Evolutionary conservation across 1,284 basidiomycete species (phyloP).

Genomic region (Prillingera fragicola): DNA sequence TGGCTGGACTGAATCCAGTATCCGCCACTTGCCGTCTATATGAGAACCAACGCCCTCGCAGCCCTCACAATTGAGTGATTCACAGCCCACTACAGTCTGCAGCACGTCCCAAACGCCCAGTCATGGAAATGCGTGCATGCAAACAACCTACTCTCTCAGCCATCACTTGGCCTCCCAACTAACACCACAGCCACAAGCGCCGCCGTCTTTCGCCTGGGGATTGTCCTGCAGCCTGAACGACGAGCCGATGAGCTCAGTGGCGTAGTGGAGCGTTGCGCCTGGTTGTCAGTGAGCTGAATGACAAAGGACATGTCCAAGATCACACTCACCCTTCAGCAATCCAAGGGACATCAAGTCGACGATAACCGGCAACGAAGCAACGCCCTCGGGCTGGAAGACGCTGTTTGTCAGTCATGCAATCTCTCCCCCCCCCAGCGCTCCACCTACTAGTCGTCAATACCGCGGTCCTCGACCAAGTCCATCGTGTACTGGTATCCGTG

Average conservation of each 20-base stretch:
- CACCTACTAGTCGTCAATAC: constrained; percentile 53
- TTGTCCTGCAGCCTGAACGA: constrained; percentile 54
- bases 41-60: no score
- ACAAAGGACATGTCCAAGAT: not conserved
- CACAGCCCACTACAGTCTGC: no score
- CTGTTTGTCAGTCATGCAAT: constrained; percentile 14
- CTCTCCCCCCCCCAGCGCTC: not conserved
- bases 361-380: constrained; percentile 42
- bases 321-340: constrained; percentile 40
- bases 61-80: no score
- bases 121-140: no score
- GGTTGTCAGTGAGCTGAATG: constrained; percentile 4
- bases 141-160: constrained; percentile 3
- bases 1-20: no score
- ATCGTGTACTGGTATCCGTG: constrained; percentile 58
- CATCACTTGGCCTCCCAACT: constrained; percentile 50
- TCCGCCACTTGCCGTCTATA: no score
- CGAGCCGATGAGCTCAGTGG: constrained; percentile 56
- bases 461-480: constrained; percentile 50
- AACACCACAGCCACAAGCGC: constrained; percentile 55
- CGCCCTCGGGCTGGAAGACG: constrained; percentile 36
- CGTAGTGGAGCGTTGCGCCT: constrained; percentile 55
- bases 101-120: no score
- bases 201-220: constrained; percentile 53
- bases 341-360: constrained; percentile 45